phyloP scores from a whole-genome alignment of 2,329 filamentous ascomycete genomes.

The Apiospora rasikravindrae region DNA sequence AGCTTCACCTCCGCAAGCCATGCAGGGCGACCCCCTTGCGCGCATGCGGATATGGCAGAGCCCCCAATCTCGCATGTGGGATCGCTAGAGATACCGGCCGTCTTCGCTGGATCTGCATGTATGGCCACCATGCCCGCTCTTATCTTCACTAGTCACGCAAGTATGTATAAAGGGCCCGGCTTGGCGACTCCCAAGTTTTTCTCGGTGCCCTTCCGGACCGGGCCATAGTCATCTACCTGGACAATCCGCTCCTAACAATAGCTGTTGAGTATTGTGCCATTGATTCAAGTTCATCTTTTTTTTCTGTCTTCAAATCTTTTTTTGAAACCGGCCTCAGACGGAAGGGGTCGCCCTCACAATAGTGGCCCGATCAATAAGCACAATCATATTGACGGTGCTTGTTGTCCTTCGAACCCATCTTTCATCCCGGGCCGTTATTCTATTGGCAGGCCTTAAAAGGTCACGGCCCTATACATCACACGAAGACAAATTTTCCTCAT shows the following conservation, averaged over 20 bases:
- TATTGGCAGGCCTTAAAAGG: not conserved
- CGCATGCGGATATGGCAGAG: not conserved
- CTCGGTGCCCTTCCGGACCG: not conserved
- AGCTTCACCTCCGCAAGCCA: constrained; percentile 9
- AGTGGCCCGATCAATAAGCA: not conserved
- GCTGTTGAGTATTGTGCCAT: not conserved
- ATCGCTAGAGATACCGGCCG: not conserved
- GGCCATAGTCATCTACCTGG: not conserved
- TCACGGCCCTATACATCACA: not conserved
- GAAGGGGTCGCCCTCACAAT: not conserved
- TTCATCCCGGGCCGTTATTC: not conserved
- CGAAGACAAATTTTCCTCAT: not conserved
- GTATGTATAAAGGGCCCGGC: not conserved
- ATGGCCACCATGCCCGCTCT: not conserved
- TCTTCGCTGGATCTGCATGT: not conserved
- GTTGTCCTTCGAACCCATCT: not conserved
- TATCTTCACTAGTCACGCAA: not conserved
- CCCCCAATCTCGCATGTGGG: not conserved
- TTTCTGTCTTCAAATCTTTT: not conserved
- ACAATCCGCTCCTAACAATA: not conserved
- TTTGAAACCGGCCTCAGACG: not conserved
- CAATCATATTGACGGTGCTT: not conserved
- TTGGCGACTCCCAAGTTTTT: not conserved
- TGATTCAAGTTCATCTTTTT: not conserved
- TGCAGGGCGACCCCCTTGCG: not conserved